Conservation (phyloP, 768 basidiomycete species). For the Collybiopsis confluens region DNA sequence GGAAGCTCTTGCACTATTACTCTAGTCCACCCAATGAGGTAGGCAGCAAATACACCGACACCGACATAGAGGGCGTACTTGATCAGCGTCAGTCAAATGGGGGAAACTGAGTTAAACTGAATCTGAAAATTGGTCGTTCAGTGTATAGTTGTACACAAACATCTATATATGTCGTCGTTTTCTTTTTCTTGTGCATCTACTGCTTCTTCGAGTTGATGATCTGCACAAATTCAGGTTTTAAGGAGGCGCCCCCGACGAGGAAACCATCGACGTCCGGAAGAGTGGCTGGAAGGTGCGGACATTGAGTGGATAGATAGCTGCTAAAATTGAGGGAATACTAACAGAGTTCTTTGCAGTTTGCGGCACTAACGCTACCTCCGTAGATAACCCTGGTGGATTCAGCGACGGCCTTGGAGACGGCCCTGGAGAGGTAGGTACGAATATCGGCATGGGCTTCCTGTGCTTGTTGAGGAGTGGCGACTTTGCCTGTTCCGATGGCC, state of each 20-base stretch:
- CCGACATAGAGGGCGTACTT: too few species aligned
- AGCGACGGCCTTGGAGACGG: constrained; percentile 68
- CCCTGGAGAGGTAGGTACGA: constrained; percentile 64
- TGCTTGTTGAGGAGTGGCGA: constrained; percentile 88
- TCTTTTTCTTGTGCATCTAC: too few species aligned
- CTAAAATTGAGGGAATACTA: constrained; percentile 23
- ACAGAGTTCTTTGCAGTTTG: constrained; percentile 87
- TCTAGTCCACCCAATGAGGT: too few species aligned
- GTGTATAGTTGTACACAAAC: too few species aligned
- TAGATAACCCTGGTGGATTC: constrained; percentile 84
- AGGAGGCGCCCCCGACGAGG: constrained; percentile 95
- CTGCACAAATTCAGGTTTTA: constrained; percentile 94
- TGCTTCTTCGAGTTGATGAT: constrained; percentile 72
- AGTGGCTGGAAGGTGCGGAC: constrained; percentile 41
- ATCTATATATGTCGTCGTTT: too few species aligned
- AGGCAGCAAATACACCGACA: too few species aligned
- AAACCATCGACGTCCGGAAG: constrained; percentile 93
- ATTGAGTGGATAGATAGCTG: background rate
- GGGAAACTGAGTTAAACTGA: too few species aligned
- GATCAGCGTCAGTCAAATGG: too few species aligned
- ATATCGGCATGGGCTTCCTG: constrained; percentile 88
- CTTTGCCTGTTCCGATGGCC: constrained; percentile 98
- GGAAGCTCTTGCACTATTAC: too few species aligned
- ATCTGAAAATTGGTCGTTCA: too few species aligned
- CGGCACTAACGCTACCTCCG: constrained; percentile 90